Evolutionary conservation across 75 land plant genomes (phyloP).

Genomic region (Sequoiadendron giganteum): DNA sequence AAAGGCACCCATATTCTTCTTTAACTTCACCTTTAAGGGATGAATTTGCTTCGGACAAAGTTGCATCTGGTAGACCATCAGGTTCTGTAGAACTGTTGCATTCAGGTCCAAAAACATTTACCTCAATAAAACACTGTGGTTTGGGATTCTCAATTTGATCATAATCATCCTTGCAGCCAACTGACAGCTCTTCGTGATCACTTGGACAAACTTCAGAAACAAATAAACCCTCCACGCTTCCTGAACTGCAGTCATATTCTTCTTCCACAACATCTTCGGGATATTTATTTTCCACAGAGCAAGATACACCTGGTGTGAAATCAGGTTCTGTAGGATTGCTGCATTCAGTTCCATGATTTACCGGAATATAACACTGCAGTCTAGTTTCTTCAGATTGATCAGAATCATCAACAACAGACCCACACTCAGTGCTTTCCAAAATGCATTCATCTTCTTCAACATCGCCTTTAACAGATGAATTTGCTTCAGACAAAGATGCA

Average conservation of each 20-base stretch:
- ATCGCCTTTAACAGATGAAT: not conserved
- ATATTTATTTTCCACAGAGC: not conserved
- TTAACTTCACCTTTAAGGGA: not conserved
- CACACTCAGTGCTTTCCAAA: not conserved
- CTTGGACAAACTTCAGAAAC: not conserved
- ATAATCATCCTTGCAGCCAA: not conserved
- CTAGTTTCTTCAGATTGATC: not conserved
- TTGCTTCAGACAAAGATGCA: not conserved
- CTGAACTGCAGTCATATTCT: not conserved
- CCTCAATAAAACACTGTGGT: constrained; percentile 1
- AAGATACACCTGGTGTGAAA: not conserved
- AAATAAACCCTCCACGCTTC: not conserved
- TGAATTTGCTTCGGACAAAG: not conserved
- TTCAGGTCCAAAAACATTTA: not conserved
- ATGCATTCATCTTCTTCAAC: not conserved
- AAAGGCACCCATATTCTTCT: not conserved
- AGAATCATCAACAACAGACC: not conserved
- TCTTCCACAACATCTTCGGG: not conserved
- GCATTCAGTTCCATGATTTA: not conserved
- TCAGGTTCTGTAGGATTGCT: not conserved
- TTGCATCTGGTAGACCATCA: not conserved
- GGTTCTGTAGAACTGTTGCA: not conserved
- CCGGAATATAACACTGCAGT: not conserved
- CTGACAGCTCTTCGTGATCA: too few relatives aligned
- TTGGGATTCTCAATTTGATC: not conserved